These are phyloP conservation scores for Cryphonectria radicalis DNA, from an alignment of 2,329 filamentous ascomycete species.

Conservation along the genomic window DNA sequence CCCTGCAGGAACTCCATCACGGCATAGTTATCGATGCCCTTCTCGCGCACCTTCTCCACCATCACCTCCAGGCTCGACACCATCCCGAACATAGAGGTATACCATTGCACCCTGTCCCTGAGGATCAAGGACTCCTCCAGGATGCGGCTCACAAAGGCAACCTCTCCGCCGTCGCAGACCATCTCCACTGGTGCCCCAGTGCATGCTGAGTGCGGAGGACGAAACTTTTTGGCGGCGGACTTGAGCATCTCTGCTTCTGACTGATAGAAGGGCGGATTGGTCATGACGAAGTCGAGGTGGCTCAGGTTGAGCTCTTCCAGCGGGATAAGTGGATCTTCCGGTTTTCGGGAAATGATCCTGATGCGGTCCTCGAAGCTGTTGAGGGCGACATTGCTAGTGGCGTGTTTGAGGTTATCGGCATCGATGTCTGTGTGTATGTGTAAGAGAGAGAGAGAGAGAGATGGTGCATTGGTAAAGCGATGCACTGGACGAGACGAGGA, in stretches of 20 bases:
- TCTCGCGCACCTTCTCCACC: constrained; percentile 61
- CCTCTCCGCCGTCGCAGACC: constrained; percentile 75
- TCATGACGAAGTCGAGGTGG: constrained; percentile 81
- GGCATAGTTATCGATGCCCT: constrained; percentile 75
- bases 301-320: constrained; percentile 56
- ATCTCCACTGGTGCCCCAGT: constrained; percentile 85
- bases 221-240: constrained; percentile 68
- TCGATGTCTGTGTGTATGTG: constrained; percentile 67
- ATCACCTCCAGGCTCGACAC: constrained; percentile 67
- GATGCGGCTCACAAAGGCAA: constrained; percentile 88
- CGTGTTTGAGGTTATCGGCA: constrained; percentile 66
- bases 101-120: constrained; percentile 74
- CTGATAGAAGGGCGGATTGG: constrained; percentile 93
- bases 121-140: constrained; percentile 37
- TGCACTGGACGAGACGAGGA: not conserved
- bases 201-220: constrained; percentile 70
- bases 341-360: constrained; percentile 59
- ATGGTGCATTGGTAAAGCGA: constrained; percentile 28
- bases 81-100: constrained; percentile 89
- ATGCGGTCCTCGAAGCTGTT: constrained; percentile 72
- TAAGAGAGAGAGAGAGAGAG: constrained; percentile 17
- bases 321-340: constrained; percentile 64
- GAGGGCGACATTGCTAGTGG: constrained; percentile 65
- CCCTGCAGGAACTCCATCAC: constrained; percentile 81
- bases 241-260: constrained; percentile 69